Conservation (phyloP, 139 green algal species). For the Volvox reticuliferus region DNA sequence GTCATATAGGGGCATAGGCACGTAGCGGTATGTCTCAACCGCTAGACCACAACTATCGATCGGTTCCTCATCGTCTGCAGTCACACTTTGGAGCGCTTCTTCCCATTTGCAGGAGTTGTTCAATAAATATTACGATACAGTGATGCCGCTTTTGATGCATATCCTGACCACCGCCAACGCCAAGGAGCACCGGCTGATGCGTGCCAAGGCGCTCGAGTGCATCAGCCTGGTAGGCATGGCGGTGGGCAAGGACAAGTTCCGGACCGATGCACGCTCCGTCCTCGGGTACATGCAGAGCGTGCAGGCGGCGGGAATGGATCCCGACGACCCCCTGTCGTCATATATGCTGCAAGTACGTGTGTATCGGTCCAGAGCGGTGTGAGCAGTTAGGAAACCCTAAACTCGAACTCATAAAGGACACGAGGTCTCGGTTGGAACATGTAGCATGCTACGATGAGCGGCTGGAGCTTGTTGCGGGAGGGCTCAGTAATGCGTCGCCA, state of each 20-base stretch:
- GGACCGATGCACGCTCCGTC: slow-evolving; percentile 77
- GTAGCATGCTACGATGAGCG: no score
- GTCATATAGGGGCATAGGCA: no score
- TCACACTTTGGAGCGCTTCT: no score
- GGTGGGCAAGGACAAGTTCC: slow-evolving; percentile 94
- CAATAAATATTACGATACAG: slow-evolving; percentile 90
- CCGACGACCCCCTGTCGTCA: slow-evolving; percentile 81
- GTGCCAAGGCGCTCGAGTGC: slow-evolving; percentile 96
- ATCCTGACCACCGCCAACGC: slow-evolving; percentile 85
- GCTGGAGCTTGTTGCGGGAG: no score
- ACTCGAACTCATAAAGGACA: no score
- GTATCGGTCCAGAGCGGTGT: no score
- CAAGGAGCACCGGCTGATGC: slow-evolving; percentile 85
- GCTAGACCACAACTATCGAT: no score
- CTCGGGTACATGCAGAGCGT: slow-evolving; percentile 40
- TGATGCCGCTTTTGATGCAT: slow-evolving; percentile 93
- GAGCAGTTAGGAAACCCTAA: no score
- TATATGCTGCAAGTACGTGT: slow-evolving; percentile 92
- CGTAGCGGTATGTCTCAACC: no score
- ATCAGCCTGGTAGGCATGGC: slow-evolving; percentile 98
- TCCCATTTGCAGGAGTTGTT: slow-evolving; percentile 77
- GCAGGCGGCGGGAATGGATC: slow-evolving; percentile 72
- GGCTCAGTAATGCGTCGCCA: no score
- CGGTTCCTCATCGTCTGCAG: no score
- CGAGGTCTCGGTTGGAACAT: no score